Conservation (phyloP, 495 filamentous ascomycete genomes). For the Penicillium nucicola region DNA sequence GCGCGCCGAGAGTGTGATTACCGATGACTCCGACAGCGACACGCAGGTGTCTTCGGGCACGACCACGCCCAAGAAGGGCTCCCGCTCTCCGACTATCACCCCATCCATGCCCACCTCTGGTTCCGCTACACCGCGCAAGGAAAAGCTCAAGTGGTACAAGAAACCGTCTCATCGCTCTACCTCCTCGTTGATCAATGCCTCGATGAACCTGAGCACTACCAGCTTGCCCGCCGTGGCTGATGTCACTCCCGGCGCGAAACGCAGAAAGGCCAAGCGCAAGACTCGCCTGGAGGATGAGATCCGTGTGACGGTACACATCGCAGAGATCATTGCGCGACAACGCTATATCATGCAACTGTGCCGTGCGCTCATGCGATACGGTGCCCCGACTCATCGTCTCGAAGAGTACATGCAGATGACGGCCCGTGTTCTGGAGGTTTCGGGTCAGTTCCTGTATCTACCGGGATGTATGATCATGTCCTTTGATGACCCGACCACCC, state of each 20-base stretch:
- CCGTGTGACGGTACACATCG: slow-evolving; percentile 83
- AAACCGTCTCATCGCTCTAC: slow-evolving; percentile 46
- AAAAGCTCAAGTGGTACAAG: slow-evolving; percentile 66
- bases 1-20: slow-evolving; percentile 33
- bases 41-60: slow-evolving; percentile 35
- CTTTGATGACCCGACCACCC: slow-evolving; percentile 85
- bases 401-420: slow-evolving; percentile 92
- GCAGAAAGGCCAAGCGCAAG: slow-evolving; percentile 34
- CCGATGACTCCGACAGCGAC: slow-evolving; percentile 42
- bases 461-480: slow-evolving; percentile 95
- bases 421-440: slow-evolving; percentile 80
- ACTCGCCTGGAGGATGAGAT: slow-evolving; percentile 60
- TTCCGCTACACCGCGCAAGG: slow-evolving; percentile 53
- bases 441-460: slow-evolving; percentile 88
- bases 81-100: slow-evolving; percentile 14
- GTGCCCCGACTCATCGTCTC: slow-evolving; percentile 74
- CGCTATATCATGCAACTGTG: slow-evolving; percentile 86
- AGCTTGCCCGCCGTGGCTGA: slow-evolving; percentile 32
- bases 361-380: slow-evolving; percentile 80
- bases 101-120: slow-evolving; percentile 39
- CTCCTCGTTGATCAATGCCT: slow-evolving; percentile 41
- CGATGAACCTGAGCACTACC: slow-evolving; percentile 46
- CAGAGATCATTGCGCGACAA: slow-evolving; percentile 80
- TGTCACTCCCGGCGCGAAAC: slow-evolving; percentile 27
- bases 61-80: slow-evolving; percentile 32